A percentile compares a stretch with the other conserved stretches of the same genome.
These are phyloP conservation scores for Sphenostylis stenocarpa DNA, from an alignment of 306 rosid species.

Conservation along the genomic window DNA sequence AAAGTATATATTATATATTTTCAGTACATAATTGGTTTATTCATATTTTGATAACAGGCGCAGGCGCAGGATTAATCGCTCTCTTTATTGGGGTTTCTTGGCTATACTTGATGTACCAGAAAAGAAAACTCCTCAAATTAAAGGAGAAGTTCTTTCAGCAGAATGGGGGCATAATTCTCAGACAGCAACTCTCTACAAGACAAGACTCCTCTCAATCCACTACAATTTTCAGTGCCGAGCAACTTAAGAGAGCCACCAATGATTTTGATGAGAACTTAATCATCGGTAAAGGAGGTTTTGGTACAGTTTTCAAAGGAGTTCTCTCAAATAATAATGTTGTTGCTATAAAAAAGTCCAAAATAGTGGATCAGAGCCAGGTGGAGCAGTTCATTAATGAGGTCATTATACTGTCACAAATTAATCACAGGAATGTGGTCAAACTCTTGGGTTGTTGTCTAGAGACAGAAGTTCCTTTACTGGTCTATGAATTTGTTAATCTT, in stretches of 20 bases:
- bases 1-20: too few species aligned
- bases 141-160: constrained; percentile 33
- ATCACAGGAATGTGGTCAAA: constrained; percentile 18
- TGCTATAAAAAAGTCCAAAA: not conserved
- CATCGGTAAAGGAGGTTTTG: not conserved
- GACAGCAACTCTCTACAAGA: constrained; percentile 14
- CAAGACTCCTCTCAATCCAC: not conserved
- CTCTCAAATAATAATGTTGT: not conserved
- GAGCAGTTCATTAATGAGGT: constrained; percentile 27
- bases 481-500: not conserved
- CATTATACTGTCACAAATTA: constrained; percentile 17
- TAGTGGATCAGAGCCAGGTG: not conserved
- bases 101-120: constrained; percentile 21
- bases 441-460: not conserved
- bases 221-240: not conserved
- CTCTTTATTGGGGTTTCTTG: not conserved
- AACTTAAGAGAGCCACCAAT: not conserved
- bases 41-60: constrained; percentile 24
- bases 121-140: not conserved
- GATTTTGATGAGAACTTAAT: not conserved
- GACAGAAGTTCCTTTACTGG: not conserved
- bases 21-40: not conserved
- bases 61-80: not conserved
- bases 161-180: constrained; percentile 41
- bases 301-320: not conserved